Percentiles rank a stretch among this genome's conserved stretches.
Conservation (phyloP, 2,329 filamentous ascomycete genomes). For the Alternaria triticina region DNA sequence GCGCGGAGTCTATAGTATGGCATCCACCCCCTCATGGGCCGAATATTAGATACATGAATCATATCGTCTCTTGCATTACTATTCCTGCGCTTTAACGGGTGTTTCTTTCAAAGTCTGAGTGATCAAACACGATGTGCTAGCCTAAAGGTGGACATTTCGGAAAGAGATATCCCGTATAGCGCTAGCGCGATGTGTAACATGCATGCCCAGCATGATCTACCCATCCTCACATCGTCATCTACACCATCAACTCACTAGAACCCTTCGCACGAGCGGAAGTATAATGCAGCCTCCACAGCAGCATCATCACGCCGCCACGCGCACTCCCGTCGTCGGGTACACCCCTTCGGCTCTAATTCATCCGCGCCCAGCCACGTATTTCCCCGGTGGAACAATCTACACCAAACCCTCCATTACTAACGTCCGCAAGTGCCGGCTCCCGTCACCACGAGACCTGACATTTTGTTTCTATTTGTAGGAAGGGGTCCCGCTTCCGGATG, state of each 20-base stretch:
- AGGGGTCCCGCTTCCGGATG: not conserved
- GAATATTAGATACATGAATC: not conserved
- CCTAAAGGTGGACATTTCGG: not conserved
- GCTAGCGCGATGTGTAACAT: not conserved
- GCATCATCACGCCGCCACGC: not conserved
- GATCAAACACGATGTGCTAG: not conserved
- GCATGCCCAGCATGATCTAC: not conserved
- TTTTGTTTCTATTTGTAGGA: not conserved
- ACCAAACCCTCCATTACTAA: not conserved
- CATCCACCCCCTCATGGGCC: not conserved
- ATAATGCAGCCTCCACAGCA: not conserved
- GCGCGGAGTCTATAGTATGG: not conserved
- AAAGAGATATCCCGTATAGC: not conserved
- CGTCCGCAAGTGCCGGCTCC: not conserved
- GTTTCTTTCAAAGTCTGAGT: not conserved
- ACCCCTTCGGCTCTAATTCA: not conserved
- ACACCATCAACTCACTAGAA: not conserved
- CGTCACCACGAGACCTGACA: not conserved
- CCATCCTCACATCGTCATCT: not conserved
- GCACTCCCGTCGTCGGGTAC: not conserved
- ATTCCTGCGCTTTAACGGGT: not conserved
- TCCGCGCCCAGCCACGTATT: not conserved
- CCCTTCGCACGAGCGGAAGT: not conserved
- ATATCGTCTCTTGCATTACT: not conserved
- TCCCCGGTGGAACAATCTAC: constrained; percentile 1